phyloP scores from a whole-genome alignment of 1,284 basidiomycete genomes.

The Sanguinoderma infundibulare region DNA sequence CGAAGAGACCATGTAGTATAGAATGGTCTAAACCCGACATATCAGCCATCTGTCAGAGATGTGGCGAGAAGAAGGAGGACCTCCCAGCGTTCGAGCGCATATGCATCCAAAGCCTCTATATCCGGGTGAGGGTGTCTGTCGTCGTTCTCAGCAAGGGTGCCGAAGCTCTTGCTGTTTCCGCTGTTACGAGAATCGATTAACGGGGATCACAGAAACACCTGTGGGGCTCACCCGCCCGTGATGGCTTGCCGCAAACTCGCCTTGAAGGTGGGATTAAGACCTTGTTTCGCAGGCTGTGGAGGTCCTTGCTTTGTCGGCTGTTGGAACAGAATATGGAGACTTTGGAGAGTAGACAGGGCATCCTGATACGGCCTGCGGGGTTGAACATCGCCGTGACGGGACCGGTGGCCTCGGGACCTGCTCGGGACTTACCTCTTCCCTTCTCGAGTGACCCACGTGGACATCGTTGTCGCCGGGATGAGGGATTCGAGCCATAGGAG shows the following conservation, averaged over 20 bases:
- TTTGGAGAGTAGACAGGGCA: constrained; percentile 67
- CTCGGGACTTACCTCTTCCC: constrained; percentile 62
- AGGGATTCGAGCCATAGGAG: constrained; percentile 89
- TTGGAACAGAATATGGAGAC: constrained; percentile 74
- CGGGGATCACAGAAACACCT: constrained; percentile 7
- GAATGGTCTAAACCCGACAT: constrained; percentile 71
- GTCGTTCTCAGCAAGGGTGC: constrained; percentile 76
- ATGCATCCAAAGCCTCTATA: constrained; percentile 77
- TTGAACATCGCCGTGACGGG: constrained; percentile 16
- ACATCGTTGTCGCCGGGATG: constrained; percentile 72
- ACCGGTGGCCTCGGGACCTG: constrained; percentile 38
- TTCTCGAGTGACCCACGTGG: constrained; percentile 83
- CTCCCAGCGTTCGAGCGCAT: constrained; percentile 95
- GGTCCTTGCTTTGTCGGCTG: constrained; percentile 31
- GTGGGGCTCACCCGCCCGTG: constrained; percentile 80
- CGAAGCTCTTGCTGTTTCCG: constrained; percentile 91
- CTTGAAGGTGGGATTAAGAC: constrained; percentile 81
- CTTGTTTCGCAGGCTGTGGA: constrained; percentile 57
- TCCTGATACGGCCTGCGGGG: constrained; percentile 70
- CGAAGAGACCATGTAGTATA: constrained; percentile 99
- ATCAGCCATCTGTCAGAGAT: constrained; percentile 8
- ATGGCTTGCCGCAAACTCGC: constrained; percentile 85
- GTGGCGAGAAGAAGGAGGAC: constrained; percentile 43
- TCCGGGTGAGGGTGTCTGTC: constrained; percentile 58
- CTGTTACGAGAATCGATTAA: constrained; percentile 44